These are phyloP conservation scores for Echium plantagineum DNA, from an alignment of 257 asterid species.

Conservation along the genomic window DNA sequence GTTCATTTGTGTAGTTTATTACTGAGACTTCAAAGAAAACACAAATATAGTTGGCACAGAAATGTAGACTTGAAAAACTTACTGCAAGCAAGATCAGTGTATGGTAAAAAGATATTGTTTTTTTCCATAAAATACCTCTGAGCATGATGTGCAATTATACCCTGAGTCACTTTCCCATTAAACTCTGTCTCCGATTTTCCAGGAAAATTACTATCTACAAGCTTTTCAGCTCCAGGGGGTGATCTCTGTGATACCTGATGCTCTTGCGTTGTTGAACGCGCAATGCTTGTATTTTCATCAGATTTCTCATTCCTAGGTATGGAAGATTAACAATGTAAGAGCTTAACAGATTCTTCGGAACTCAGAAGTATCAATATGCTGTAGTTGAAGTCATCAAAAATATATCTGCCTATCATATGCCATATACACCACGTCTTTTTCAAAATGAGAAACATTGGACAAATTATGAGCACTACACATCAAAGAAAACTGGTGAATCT, in stretches of 20 bases:
- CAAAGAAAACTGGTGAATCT: slow-evolving; percentile 4
- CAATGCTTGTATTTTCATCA: slow-evolving; percentile 40
- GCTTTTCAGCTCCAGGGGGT: slow-evolving; percentile 30
- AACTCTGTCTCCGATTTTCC: slow-evolving; percentile 35
- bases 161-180: slow-evolving; percentile 42
- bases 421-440: slow-evolving; percentile 4
- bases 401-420: background rate
- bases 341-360: background rate
- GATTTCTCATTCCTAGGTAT: slow-evolving; percentile 50
- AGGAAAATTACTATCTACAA: slow-evolving; percentile 27
- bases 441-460: background rate
- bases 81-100: background rate
- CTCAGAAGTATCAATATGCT: background rate
- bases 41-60: background rate
- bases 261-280: slow-evolving; percentile 29
- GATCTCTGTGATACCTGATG: slow-evolving; percentile 18
- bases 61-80: background rate
- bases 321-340: background rate
- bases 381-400: background rate
- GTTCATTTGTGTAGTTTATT: too few relatives aligned
- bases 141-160: slow-evolving; percentile 20
- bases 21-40: too few relatives aligned
- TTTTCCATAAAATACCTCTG: slow-evolving; percentile 27
- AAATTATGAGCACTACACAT: background rate
- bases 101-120: background rate